A percentile compares a stretch with the other conserved stretches of the same genome.
Evolutionary conservation across 495 filamentous ascomycete species (phyloP).

Genomic region (Daldinia childiae): DNA sequence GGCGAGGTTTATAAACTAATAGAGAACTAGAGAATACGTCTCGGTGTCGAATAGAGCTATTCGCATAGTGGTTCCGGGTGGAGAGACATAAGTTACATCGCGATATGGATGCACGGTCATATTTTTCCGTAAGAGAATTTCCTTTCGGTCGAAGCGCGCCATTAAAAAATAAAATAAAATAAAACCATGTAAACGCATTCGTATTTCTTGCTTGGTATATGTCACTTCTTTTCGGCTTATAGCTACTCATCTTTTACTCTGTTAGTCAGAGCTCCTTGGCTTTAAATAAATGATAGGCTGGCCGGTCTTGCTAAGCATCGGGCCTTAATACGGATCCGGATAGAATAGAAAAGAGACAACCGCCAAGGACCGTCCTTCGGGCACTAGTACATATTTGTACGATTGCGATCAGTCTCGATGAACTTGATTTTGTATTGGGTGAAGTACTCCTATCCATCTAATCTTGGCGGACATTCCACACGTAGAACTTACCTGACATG

Average conservation of each 20-base stretch:
- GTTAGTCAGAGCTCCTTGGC: background rate
- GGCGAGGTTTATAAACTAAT: background rate
- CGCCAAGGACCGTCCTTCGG: slow-evolving; percentile 1
- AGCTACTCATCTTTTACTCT: background rate
- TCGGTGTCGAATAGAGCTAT: slow-evolving; percentile 2
- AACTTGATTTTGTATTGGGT: background rate
- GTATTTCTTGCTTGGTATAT: background rate
- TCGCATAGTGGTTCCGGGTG: background rate
- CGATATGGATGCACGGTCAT: background rate
- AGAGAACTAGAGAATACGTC: background rate
- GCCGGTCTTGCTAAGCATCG: slow-evolving; percentile 3
- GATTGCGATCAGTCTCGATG: background rate
- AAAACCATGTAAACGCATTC: background rate
- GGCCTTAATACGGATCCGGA: background rate
- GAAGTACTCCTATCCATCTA: background rate
- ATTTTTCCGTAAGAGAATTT: slow-evolving; percentile 1
- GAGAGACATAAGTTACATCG: background rate
- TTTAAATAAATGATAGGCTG: background rate
- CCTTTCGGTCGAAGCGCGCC: background rate
- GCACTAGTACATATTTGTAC: background rate
- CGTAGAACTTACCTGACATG: background rate
- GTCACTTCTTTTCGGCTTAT: background rate
- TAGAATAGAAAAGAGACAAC: background rate
- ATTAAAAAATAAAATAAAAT: background rate
- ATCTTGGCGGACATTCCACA: background rate